Conservation (phyloP, 257 asterid genomes). For the Parsonsia alboflavescens region DNA sequence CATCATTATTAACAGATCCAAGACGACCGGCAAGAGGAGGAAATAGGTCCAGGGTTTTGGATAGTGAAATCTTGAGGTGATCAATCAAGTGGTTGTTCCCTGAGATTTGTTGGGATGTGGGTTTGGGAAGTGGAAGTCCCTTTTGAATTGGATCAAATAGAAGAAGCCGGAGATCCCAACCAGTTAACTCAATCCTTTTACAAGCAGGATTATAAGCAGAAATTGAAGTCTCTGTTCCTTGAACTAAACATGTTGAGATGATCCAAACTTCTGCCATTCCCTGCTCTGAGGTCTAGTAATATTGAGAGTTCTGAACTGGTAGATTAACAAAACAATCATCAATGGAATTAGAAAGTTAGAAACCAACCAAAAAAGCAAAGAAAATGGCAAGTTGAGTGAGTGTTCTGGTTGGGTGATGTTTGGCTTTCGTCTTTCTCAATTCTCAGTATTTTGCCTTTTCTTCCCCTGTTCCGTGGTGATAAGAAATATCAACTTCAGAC, state of each 20-base stretch:
- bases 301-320: no score
- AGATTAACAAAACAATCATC: no score
- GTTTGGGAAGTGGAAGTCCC: constrained; percentile 20
- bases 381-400: no score
- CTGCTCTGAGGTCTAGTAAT: no score
- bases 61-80: constrained; percentile 18
- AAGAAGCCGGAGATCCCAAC: constrained; percentile 25
- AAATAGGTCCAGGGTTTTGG: constrained; percentile 30
- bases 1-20: not conserved
- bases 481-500: no score
- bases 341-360: no score
- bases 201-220: not conserved
- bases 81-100: not conserved
- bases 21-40: constrained; percentile 52
- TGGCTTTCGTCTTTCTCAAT: no score
- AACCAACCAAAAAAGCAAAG: no score
- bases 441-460: no score
- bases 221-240: not conserved
- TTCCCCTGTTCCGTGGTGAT: no score
- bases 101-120: not conserved
- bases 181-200: constrained; percentile 18
- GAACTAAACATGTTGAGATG: constrained; percentile 12
- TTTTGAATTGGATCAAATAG: constrained; percentile 14
- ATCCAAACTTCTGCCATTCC: constrained; percentile 16
- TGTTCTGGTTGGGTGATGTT: no score